phyloP scores from a whole-genome alignment of 2,329 filamentous ascomycete species.

The Trichoderma asperellum region DNA sequence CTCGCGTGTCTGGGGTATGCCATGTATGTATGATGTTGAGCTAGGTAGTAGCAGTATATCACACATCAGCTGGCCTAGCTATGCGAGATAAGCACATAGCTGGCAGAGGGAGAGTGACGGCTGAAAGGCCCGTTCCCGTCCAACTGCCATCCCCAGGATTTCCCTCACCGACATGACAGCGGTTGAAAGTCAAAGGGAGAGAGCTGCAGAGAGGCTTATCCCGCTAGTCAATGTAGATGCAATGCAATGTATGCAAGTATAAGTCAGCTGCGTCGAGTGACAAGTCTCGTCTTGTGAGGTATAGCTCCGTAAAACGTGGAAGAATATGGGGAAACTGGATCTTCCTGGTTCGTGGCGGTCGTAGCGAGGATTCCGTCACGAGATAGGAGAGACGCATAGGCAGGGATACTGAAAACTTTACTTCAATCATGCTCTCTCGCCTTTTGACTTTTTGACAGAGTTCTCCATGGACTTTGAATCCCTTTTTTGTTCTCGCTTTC shows the following conservation, averaged over 20 bases:
- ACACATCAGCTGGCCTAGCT: neutral
- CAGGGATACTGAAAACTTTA: neutral
- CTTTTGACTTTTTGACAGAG: neutral
- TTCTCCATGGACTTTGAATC: neutral
- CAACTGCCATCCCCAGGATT: neutral
- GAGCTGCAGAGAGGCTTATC: neutral
- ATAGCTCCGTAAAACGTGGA: neutral
- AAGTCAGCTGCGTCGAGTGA: conserved; percentile 20
- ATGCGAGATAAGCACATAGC: conserved; percentile 5
- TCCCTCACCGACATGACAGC: conserved; percentile 22
- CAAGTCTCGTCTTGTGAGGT: neutral
- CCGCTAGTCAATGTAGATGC: neutral
- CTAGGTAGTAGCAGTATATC: neutral
- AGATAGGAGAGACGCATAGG: neutral
- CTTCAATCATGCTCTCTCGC: neutral
- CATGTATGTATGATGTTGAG: neutral
- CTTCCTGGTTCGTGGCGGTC: neutral
- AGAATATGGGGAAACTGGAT: neutral
- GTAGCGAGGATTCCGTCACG: neutral
- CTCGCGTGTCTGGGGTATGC: neutral
- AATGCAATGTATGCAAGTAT: conserved; percentile 11
- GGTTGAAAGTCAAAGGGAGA: neutral
- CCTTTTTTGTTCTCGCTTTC: neutral
- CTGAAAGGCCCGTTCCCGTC: neutral
- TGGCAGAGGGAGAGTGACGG: neutral